These are phyloP conservation scores for Fusarium sp. DNA, from an alignment of 2,329 filamentous ascomycete species.

Conservation along the genomic window DNA sequence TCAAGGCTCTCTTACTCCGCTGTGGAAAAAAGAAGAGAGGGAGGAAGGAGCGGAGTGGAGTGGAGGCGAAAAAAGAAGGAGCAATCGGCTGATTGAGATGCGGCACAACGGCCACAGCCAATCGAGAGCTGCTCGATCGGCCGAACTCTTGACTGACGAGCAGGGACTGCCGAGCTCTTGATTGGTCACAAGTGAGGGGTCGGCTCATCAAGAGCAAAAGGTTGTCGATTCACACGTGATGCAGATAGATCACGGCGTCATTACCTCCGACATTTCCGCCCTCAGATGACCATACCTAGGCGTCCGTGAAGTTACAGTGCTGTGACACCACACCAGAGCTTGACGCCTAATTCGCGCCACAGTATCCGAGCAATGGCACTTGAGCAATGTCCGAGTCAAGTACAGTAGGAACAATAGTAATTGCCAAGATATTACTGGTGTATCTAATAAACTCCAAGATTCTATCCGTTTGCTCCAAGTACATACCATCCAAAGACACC, in stretches of 20 bases:
- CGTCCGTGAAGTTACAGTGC: background rate
- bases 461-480: constrained; percentile 8
- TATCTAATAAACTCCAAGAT: constrained; percentile 3
- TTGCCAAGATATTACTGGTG: background rate
- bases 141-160: constrained; percentile 29
- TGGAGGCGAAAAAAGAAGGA: constrained; percentile 38
- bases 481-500: background rate
- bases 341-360: constrained; percentile 9
- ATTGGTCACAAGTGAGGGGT: constrained; percentile 51
- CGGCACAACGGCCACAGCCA: constrained; percentile 30
- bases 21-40: constrained; percentile 26
- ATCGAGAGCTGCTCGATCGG: constrained; percentile 39
- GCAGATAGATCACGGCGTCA: constrained; percentile 27
- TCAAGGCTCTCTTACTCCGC: constrained; percentile 35
- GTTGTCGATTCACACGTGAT: constrained; percentile 44
- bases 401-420: background rate
- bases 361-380: background rate
- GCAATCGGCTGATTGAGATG: constrained; percentile 44
- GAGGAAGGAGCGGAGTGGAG: constrained; percentile 25
- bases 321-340: constrained; percentile 29
- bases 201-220: constrained; percentile 30
- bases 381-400: background rate
- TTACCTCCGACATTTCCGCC: constrained; percentile 15
- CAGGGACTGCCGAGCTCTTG: constrained; percentile 31
- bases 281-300: background rate